Conservation (phyloP, 441 rosid genomes). For the Mallotus japonicus region DNA sequence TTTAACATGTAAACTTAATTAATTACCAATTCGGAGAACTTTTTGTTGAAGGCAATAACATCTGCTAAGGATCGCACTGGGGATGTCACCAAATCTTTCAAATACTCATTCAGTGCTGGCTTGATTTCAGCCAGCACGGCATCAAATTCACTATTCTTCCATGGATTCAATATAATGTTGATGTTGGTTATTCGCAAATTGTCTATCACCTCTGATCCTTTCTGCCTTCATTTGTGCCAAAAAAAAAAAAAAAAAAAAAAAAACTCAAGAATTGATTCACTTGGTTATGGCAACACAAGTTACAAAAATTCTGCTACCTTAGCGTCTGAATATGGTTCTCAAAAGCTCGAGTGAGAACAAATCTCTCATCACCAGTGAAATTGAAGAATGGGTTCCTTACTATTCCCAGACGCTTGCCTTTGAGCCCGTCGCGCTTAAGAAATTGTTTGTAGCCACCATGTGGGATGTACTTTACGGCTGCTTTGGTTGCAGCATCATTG, state of each 20-base stretch:
- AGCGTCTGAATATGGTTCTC: too few relatives aligned
- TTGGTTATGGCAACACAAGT: too few relatives aligned
- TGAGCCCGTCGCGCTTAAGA: conserved; percentile 30
- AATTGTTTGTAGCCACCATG: conserved; percentile 40
- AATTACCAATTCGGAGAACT: conserved; percentile 43
- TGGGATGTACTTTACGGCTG: conserved; percentile 34
- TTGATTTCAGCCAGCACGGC: conserved; percentile 55
- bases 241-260: too few relatives aligned
- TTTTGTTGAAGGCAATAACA: conserved; percentile 55
- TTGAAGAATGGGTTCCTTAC: conserved; percentile 30
- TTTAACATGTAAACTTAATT: background rate
- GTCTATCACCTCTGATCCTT: conserved; percentile 35
- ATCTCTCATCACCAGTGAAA: conserved; percentile 19
- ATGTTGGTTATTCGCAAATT: conserved; percentile 32
- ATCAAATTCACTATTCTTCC: conserved; percentile 45
- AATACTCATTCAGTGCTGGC: conserved; percentile 46
- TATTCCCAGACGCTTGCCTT: conserved; percentile 37
- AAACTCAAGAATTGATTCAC: too few relatives aligned
- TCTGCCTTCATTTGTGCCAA: conserved; percentile 4
- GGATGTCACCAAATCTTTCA: conserved; percentile 40
- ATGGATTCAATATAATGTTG: conserved; percentile 18
- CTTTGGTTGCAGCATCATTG: background rate
- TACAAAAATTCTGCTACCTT: too few relatives aligned
- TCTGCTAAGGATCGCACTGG: conserved; percentile 65
- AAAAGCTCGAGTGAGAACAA: background rate